Percentiles rank a stretch among this genome's conserved stretches.
These are phyloP conservation scores for Isoetes engelmannii DNA, from an alignment of 83 land plant genomes.

Conservation along the genomic window DNA sequence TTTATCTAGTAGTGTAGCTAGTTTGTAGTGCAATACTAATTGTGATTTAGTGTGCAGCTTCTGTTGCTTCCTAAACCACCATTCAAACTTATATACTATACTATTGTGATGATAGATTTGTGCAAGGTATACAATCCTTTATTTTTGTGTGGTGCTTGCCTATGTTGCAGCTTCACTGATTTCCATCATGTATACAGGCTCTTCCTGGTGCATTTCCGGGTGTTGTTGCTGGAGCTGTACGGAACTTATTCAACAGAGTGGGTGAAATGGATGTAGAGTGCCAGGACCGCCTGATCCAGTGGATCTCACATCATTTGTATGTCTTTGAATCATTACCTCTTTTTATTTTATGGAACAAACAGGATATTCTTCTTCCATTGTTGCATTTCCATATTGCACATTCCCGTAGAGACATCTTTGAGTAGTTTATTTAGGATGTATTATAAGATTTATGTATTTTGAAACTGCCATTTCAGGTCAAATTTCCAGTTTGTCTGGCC, in stretches of 20 bases:
- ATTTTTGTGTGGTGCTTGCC: not conserved
- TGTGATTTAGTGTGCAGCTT: constrained; percentile 44
- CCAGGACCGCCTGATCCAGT: constrained; percentile 68
- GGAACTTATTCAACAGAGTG: constrained; percentile 73
- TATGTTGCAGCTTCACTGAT: not conserved
- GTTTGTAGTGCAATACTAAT: not conserved
- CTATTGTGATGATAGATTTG: constrained; percentile 90
- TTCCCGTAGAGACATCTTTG: not conserved
- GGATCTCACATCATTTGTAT: constrained; percentile 96
- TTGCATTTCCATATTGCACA: no score
- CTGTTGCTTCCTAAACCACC: constrained; percentile 86
- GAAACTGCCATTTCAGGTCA: constrained; percentile 37
- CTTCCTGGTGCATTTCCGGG: constrained; percentile 97
- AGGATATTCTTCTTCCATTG: no score
- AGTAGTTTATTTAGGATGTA: not conserved
- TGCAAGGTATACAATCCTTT: constrained; percentile 63
- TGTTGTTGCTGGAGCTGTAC: constrained; percentile 91
- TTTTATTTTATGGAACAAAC: no score
- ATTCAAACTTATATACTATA: constrained; percentile 82
- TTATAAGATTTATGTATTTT: not conserved
- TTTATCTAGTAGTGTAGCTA: no score
- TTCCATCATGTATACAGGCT: constrained; percentile 40
- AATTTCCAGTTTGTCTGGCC: constrained; percentile 96
- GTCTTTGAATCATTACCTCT: constrained; percentile 1
- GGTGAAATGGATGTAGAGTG: constrained; percentile 89